A percentile compares a stretch with the other conserved stretches of the same genome.
These are phyloP conservation scores for Pochonia chlamydosporia DNA, from an alignment of 2,329 filamentous ascomycete genomes.

Conservation along the genomic window DNA sequence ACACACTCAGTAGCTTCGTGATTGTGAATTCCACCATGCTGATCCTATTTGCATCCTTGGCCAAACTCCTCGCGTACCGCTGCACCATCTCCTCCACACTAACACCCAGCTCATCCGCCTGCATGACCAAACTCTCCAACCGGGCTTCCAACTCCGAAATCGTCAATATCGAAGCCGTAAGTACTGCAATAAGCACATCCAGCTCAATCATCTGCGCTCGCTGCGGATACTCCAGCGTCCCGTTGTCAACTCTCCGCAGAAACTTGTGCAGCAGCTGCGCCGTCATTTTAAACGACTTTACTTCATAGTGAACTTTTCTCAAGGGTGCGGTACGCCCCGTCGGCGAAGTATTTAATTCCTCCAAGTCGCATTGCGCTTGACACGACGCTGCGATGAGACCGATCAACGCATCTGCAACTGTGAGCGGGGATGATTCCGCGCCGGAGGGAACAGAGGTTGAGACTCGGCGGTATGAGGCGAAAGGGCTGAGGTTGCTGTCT, in stretches of 20 bases:
- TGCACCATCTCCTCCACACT: constrained; percentile 6
- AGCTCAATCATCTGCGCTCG: constrained; percentile 11
- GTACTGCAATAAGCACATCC: constrained; percentile 12
- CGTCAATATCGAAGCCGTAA: constrained; percentile 12
- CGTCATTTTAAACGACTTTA: constrained; percentile 11
- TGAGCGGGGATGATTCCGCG: constrained; percentile 8
- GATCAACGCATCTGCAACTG: constrained; percentile 7
- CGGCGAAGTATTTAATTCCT: constrained; percentile 3
- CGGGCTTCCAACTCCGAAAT: constrained; percentile 11
- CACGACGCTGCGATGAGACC: constrained; percentile 15
- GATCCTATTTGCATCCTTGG: constrained; percentile 10
- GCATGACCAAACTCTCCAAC: constrained; percentile 7
- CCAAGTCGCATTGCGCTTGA: constrained; percentile 8
- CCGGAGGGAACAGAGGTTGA: constrained; percentile 1
- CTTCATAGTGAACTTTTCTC: background rate
- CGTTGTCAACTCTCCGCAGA: constrained; percentile 10
- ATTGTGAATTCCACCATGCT: constrained; percentile 9
- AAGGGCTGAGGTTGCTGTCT: background rate
- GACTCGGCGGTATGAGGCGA: background rate
- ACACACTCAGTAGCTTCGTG: constrained; percentile 11
- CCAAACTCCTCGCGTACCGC: constrained; percentile 1
- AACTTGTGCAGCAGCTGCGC: constrained; percentile 13
- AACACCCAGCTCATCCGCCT: constrained; percentile 2
- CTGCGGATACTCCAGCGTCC: constrained; percentile 1
- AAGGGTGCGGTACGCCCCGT: constrained; percentile 4